Conservation (phyloP, 2,329 filamentous ascomycete species). For the Apiospora rasikravindrae region DNA sequence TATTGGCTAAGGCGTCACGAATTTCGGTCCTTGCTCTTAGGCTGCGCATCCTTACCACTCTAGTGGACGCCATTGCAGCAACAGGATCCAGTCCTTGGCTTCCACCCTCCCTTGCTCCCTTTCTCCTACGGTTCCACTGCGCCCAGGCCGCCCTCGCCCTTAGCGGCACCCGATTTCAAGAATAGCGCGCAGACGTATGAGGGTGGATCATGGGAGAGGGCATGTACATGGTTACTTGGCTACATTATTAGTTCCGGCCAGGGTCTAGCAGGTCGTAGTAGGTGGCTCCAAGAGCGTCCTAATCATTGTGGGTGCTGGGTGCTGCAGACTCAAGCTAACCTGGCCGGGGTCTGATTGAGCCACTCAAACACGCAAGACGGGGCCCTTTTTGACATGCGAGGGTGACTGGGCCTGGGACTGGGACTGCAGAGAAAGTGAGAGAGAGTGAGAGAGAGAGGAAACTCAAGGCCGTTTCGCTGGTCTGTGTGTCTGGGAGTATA, state of each 20-base stretch:
- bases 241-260: slow-evolving; percentile 31
- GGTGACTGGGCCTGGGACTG: slow-evolving; percentile 22
- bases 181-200: slow-evolving; percentile 36
- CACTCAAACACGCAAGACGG: slow-evolving; percentile 40
- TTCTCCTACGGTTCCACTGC: slow-evolving; percentile 27
- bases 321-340: slow-evolving; percentile 30
- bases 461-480: slow-evolving; percentile 13
- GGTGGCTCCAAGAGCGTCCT: slow-evolving; percentile 31
- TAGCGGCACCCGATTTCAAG: slow-evolving; percentile 42
- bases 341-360: slow-evolving; percentile 35
- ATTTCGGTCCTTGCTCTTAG: slow-evolving; percentile 24
- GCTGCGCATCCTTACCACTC: slow-evolving; percentile 32
- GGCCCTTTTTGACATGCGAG: slow-evolving; percentile 28
- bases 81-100: slow-evolving; percentile 37
- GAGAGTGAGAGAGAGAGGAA: slow-evolving; percentile 3
- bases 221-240: slow-evolving; percentile 13
- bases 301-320: slow-evolving; percentile 31
- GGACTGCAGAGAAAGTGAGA: slow-evolving; percentile 21
- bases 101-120: slow-evolving; percentile 20
- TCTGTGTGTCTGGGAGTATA: neutral
- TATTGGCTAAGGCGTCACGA: slow-evolving; percentile 45
- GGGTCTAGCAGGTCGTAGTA: slow-evolving; percentile 26
- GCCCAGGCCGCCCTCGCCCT: slow-evolving; percentile 33
- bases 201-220: slow-evolving; percentile 12
- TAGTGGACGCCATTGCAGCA: slow-evolving; percentile 39